Evolutionary conservation across 2,329 filamentous ascomycete genomes (phyloP), one percentile per base, ranked within the genome.

Genomic region (Emericellopsis cladophorae): DNA sequence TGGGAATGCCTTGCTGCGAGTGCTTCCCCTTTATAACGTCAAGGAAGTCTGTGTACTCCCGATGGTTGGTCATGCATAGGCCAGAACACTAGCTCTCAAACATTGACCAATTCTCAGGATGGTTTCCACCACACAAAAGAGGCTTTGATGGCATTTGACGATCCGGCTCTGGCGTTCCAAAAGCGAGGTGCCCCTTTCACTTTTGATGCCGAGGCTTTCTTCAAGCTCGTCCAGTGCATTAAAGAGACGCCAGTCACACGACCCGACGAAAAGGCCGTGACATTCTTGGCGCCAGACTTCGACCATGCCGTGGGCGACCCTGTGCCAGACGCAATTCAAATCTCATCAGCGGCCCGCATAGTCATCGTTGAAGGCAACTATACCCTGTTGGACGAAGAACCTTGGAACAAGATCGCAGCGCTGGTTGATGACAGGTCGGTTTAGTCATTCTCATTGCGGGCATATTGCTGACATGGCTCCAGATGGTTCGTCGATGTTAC

Each of bases 311-410:
- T 68, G 31, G 68, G 70, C 46, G 68, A 72, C 42, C 68, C 68
- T 0, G 62, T 53, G 2, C 34, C 40, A n/a, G 42, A 49, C 21
- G 45, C 41, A 24, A 53, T 49, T 40, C 23, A n/a, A 7, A 48
- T 55, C 7, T 45, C 51, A 11, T 70, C 44, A 55, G 61, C 41
- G 51, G 61, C 43, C 61, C 68, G 59, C 37, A 56, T 70, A n/a
- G 51, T 72, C n/a, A 61, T 73, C 31, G 61, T 73, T 33, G 69
- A 73, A 46, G 69, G 69, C 1, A 67, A 70, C 43, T 73, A 72
- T 52, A 37, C 36, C 4, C 22, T 42, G 21, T 21, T 42, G 11
- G 14, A 42, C 24, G 24, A 42, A 14, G 35, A 33, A 2, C 40
- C 40, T 8, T 42, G 40, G 40, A 37, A 33, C 5, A 23, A 32